Evolutionary conservation across 768 basidiomycete genomes (phyloP), one percentile per base, ranked within the genome.

Genomic region (Boletus subcaerulescens): DNA sequence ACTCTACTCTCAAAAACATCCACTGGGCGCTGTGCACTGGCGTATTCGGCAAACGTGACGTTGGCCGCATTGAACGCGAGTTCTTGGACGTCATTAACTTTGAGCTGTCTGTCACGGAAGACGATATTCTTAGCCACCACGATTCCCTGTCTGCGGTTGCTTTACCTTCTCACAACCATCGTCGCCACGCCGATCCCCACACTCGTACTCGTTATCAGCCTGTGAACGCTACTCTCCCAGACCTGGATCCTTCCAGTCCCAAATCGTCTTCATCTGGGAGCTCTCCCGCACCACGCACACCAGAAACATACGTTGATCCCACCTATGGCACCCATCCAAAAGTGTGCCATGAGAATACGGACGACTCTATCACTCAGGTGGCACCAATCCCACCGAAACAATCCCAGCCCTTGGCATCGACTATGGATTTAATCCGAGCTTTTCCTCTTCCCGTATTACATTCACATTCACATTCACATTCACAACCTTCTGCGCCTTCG

Each of bases 1-100:
- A 95, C 69, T 91, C 88, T 15, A 91, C 89, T 26, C 80, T 93
- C 15, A 94, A 94, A 79, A 94, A 94, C 73, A 79, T 89, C 47
- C 91, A 94, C 70, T 94, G 91, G 91, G 86, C 88, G 10, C 76
- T 87, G n/a, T 89, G 87, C 71, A 89, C 89, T 0, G 85, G 86
- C 31, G 85, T 90, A 26, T 91, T 91, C 66, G 87, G 88, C 60
- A 89, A 88, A 69, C 82, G 88, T 39, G 89, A 91, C 62, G 81
- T 89, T 26, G 87, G 87, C 44, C 81, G 88, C 60, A 89, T 90
- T 65, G 88, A 91, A 71, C 82, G 89, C 63, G 89, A 91, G 71
- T 89, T 87, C 70, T 80, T 90, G 45, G 86, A 87, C 58, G 88
- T 91, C 38, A 79, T 91, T 57, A 85, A 89, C 67, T 91, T 86